Evolutionary conservation across 2,329 filamentous ascomycete species (phyloP).

Genomic region (Sporothrix globosa): DNA sequence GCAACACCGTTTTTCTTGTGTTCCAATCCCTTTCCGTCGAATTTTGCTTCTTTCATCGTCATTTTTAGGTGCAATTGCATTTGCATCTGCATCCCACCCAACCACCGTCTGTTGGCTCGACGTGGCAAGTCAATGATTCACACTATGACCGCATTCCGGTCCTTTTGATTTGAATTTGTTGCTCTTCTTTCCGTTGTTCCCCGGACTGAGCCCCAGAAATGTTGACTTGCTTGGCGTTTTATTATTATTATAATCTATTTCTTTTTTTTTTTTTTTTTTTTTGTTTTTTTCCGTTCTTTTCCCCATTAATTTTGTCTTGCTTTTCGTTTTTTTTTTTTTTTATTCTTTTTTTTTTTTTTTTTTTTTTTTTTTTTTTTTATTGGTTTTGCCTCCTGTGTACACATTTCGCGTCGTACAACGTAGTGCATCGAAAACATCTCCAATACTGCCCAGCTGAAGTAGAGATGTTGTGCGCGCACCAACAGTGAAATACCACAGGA

Average conservation of each 20-base stretch:
- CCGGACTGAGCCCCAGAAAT: background rate
- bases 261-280: too few species aligned
- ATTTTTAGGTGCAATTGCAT: background rate
- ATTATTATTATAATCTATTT: too few species aligned
- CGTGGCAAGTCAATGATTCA: background rate
- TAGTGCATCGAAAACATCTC: background rate
- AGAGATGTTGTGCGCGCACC: conserved; percentile 6
- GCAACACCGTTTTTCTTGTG: background rate
- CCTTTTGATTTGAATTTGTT: background rate
- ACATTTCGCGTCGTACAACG: background rate
- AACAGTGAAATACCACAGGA: background rate
- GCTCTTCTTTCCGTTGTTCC: background rate
- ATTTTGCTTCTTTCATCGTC: background rate
- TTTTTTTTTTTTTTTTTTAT: too few species aligned
- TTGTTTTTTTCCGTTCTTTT: too few species aligned
- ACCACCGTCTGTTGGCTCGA: conserved; percentile 8
- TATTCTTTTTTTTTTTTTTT: too few species aligned
- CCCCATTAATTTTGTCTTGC: too few species aligned
- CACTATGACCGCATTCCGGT: background rate
- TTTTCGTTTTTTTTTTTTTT: too few species aligned
- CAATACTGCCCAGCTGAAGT: background rate
- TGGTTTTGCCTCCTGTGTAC: background rate
- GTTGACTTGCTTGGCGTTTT: background rate
- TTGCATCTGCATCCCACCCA: background rate
- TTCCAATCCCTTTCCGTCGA: background rate